Percentiles rank a stretch among this genome's conserved stretches.
Conservation (phyloP, 2,329 filamentous ascomycete species). For the Fusarium verrucosum region DNA sequence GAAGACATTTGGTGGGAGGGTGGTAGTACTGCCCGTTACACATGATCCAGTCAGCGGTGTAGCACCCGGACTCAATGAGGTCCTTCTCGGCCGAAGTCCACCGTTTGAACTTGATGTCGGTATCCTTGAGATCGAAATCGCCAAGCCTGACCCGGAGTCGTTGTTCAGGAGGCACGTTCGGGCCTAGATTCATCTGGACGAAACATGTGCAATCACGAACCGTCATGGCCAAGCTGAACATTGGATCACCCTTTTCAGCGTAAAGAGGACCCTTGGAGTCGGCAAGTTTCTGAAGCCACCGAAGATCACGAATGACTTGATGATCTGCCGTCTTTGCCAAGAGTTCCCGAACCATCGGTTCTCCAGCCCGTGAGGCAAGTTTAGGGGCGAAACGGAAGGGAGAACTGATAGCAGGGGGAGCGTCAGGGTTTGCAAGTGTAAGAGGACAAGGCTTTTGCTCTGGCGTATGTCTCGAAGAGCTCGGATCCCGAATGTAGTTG, state of each 20-base stretch:
- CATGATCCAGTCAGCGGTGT: slow-evolving; percentile 58
- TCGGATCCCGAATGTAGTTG: slow-evolving; percentile 48
- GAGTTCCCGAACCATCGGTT: slow-evolving; percentile 30
- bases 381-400: slow-evolving; percentile 53
- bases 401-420: slow-evolving; percentile 55
- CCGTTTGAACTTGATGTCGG: slow-evolving; percentile 70
- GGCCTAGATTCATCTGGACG: slow-evolving; percentile 61
- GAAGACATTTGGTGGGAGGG: slow-evolving; percentile 50
- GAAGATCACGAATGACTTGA: slow-evolving; percentile 49
- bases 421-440: slow-evolving; percentile 65
- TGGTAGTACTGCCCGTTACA: slow-evolving; percentile 48
- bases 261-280: slow-evolving; percentile 57
- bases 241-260: slow-evolving; percentile 52
- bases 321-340: slow-evolving; percentile 48
- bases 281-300: slow-evolving; percentile 52
- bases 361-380: slow-evolving; percentile 28
- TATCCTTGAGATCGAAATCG: slow-evolving; percentile 81
- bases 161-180: slow-evolving; percentile 26
- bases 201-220: slow-evolving; percentile 82
- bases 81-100: slow-evolving; percentile 72
- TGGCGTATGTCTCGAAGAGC: slow-evolving; percentile 48
- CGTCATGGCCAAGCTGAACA: slow-evolving; percentile 79
- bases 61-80: slow-evolving; percentile 75
- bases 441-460: slow-evolving; percentile 69
- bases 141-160: slow-evolving; percentile 69